Base-by-base conservation (phyloP, 306 rosid species). In the Vachellia collinsii region DNA sequence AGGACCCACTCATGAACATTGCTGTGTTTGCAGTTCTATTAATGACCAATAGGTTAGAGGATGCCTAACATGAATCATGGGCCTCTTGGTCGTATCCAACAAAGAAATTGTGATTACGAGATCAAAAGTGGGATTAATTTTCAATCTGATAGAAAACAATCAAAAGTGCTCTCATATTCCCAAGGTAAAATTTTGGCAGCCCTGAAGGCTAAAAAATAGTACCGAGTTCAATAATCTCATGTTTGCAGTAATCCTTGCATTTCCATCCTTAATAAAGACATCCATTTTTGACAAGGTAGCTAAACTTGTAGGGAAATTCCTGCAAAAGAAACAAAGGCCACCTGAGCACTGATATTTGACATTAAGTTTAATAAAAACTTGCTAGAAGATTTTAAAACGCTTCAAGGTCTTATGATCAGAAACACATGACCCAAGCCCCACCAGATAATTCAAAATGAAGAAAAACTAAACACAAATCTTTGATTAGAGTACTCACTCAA, bases 221-320 rank as follows among this genome's bases (percentile, higher is more conserved):
- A 96, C 99, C 91, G 93, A 87, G 84, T 85, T 90, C 77, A 96
- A 84, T 25, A 93, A 79, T 72, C 79, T 90, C 84, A 88, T 25
- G 81, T 81, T 89, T 43, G 98, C 99, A 17, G 97, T 89, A 80
- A 96, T 83, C 83, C 83, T 88, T 58, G 97, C 98, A 93, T 77
- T 85, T 68, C 94, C 98, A 71, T 96, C 97, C 87, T 92, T 96
- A 85, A 96, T 81, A 34, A 78, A 50, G 72, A 77, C 87, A 54
- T 92, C 97, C 99, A 96, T 74, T 76, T 92, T 93, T 37, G 98
- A 89, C 84, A 93, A 87, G 86, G 84, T 93, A 71, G 93, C 97
- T 83, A 96, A 85, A 73, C 88, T 89, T 29, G 98, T 84, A 77
- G 99, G 99, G 74, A 96, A 92, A 72, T 84, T 83, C 90, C 99